Conservation (phyloP, 768 basidiomycete species). For the Galerina marginata region DNA sequence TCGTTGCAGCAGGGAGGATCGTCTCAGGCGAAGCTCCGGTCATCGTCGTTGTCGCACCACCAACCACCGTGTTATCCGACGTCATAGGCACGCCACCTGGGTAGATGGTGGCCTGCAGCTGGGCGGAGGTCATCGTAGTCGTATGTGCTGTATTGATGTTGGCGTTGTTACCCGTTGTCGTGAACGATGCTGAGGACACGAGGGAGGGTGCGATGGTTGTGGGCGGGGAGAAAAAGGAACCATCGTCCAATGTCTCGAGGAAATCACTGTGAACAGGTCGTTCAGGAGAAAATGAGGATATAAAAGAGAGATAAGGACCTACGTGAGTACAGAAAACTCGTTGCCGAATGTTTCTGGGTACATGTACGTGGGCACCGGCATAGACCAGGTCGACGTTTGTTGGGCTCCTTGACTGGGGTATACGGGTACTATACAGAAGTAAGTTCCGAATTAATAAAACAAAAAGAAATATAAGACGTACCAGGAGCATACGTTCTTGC, state of each 20-base stretch:
- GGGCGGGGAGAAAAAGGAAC: conserved; percentile 77
- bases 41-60: conserved; percentile 13
- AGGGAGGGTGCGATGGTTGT: conserved; percentile 53
- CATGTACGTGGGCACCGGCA: conserved; percentile 58
- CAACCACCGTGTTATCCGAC: conserved; percentile 8
- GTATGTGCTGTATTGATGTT: conserved; percentile 9
- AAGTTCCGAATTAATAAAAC: background rate
- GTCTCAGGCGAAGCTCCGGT: conserved; percentile 42
- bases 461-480: conserved; percentile 26
- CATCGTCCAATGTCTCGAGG: conserved; percentile 86
- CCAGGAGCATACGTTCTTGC: conserved; percentile 52
- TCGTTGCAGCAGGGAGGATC: conserved; percentile 74
- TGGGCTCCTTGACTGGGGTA: conserved; percentile 41
- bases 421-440: conserved; percentile 36
- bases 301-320: conserved; percentile 29
- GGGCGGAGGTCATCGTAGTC: conserved; percentile 13
- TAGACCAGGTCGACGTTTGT: conserved; percentile 56
- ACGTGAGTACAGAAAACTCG: conserved; percentile 85
- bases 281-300: conserved; percentile 9
- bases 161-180: conserved; percentile 17
- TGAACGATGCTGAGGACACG: conserved; percentile 47
- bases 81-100: background rate
- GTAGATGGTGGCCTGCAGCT: conserved; percentile 21
- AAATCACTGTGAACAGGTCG: conserved; percentile 64
- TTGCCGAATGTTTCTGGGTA: conserved; percentile 81